Conservation (phyloP, 2,329 filamentous ascomycete genomes). For the Apiospora koreana region DNA sequence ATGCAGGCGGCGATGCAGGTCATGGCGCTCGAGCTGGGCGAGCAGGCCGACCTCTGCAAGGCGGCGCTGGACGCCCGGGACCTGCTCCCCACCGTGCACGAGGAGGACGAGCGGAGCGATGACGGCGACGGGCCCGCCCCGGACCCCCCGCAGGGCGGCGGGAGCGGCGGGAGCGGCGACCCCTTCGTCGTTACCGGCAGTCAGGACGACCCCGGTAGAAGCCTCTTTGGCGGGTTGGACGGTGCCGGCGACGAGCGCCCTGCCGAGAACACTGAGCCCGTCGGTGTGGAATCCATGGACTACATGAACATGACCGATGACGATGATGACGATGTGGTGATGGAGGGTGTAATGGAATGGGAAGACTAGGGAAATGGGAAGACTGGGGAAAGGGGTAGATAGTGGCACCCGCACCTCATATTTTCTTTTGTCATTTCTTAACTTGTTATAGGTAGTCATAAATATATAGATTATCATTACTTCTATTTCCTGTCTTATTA, state of each 20-base stretch:
- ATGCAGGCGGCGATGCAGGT: background rate
- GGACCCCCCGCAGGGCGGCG: too few relatives aligned
- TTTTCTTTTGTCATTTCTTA: background rate
- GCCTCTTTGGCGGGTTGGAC: too few relatives aligned
- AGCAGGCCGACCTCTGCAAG: background rate
- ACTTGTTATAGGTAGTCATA: background rate
- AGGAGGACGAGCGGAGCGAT: background rate
- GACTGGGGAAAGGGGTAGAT: background rate
- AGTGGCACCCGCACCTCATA: background rate
- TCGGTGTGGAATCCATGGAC: background rate
- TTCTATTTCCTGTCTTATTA: background rate
- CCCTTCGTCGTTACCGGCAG: too few relatives aligned
- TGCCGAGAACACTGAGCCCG: too few relatives aligned
- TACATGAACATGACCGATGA: too few relatives aligned
- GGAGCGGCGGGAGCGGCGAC: too few relatives aligned
- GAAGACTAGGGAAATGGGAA: background rate
- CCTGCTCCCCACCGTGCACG: too few relatives aligned
- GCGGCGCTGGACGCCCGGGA: background rate
- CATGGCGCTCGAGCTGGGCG: background rate
- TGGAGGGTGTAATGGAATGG: background rate
- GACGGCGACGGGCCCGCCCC: too few relatives aligned
- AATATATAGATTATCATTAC: background rate
- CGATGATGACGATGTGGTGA: background rate
- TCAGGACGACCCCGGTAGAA: too few relatives aligned
- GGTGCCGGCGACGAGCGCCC: background rate